A percentile compares a stretch with the other conserved stretches of the same genome.
Evolutionary conservation across 2,329 filamentous ascomycete genomes (phyloP).

Genomic region (Nemania diffusa): DNA sequence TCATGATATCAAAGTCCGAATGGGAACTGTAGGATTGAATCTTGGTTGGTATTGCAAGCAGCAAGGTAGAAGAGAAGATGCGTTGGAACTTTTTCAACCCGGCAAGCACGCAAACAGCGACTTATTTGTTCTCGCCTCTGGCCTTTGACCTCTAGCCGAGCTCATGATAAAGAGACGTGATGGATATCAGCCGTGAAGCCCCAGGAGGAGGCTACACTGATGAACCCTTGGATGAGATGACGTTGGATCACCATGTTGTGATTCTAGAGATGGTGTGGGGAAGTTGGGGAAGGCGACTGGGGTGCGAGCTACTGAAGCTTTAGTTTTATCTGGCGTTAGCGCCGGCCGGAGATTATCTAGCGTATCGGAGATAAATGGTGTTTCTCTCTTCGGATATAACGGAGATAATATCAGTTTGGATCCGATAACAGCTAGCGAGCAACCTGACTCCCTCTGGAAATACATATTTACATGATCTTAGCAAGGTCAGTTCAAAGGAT

Average conservation of each 20-base stretch:
- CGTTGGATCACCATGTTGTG: constrained; percentile 20
- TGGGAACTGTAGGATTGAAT: neutral
- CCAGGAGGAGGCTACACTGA: neutral
- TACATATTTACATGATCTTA: no score
- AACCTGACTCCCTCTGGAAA: no score
- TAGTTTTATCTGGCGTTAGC: constrained; percentile 3
- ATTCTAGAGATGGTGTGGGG: constrained; percentile 9
- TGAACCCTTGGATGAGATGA: constrained; percentile 4
- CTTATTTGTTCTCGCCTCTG: neutral
- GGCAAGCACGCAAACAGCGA: neutral
- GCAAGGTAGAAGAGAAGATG: neutral
- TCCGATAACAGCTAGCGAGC: no score
- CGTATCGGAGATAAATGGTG: constrained; percentile 7
- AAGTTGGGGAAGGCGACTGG: neutral
- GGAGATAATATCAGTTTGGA: neutral
- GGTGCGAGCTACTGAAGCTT: neutral
- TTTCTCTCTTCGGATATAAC: constrained; percentile 1
- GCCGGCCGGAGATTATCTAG: neutral
- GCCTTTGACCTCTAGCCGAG: neutral
- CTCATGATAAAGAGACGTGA: neutral
- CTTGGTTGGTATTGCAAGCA: neutral
- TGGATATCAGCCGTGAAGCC: neutral
- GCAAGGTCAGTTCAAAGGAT: no score
- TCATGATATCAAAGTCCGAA: no score
- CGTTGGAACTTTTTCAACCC: neutral